Conservation (phyloP, 306 rosid genomes). For the Potentilla sterilis region DNA sequence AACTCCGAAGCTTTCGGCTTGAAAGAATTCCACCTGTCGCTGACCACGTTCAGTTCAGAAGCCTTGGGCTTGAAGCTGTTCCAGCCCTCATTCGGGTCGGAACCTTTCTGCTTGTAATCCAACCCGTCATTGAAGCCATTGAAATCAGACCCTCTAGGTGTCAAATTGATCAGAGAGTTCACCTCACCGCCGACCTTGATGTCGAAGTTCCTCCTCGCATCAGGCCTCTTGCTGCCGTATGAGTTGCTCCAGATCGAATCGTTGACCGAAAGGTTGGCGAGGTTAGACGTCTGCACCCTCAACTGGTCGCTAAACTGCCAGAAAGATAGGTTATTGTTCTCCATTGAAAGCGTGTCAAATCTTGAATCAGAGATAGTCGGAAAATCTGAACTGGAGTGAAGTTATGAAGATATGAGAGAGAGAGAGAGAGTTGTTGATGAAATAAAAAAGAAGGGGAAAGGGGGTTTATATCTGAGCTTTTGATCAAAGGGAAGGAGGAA, state of each 20-base stretch:
- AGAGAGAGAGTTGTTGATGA: neutral
- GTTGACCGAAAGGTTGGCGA: conserved; percentile 62
- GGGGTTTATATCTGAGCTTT: neutral
- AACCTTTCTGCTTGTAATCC: conserved; percentile 3
- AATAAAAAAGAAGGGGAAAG: neutral
- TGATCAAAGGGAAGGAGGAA: conserved; percentile 9
- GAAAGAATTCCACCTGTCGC: conserved; percentile 22
- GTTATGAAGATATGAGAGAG: neutral
- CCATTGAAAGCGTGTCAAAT: conserved; percentile 35
- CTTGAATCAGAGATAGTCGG: neutral
- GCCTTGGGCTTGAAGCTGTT: conserved; percentile 32
- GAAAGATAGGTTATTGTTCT: conserved; percentile 65
- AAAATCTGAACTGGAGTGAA: neutral
- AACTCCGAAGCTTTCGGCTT: conserved; percentile 25
- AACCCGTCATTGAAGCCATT: conserved; percentile 32
- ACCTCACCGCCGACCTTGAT: conserved; percentile 83
- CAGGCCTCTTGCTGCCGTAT: conserved; percentile 45
- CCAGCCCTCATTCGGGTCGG: neutral
- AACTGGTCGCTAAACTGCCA: conserved; percentile 90
- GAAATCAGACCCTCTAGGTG: conserved; percentile 39
- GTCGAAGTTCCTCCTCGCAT: conserved; percentile 66
- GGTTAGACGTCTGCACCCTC: conserved; percentile 53
- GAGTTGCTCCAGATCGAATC: conserved; percentile 85
- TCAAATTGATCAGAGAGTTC: conserved; percentile 23
- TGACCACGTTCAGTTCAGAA: conserved; percentile 28